Evolutionary conservation across 2,329 filamentous ascomycete genomes (phyloP).

Genomic region (Monosporascus sp.): DNA sequence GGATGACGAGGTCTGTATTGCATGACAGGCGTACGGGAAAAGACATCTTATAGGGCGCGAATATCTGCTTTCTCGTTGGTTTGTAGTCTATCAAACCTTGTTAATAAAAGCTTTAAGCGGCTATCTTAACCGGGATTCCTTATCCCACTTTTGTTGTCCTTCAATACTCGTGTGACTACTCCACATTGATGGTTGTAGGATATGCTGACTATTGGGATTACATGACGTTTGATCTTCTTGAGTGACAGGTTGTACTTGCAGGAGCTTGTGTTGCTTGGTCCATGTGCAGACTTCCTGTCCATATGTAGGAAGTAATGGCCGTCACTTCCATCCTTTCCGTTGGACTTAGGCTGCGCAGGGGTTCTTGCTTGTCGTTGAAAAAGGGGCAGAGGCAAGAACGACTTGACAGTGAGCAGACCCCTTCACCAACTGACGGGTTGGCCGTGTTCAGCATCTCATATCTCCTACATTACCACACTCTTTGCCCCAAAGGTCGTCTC

Average conservation of each 20-base stretch:
- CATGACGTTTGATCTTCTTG: too few species aligned
- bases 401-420: slow-evolving; percentile 11
- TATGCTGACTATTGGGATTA: too few species aligned
- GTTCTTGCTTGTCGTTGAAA: too few species aligned
- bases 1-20: slow-evolving; percentile 49
- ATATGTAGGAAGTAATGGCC: too few species aligned
- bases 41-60: slow-evolving; percentile 23
- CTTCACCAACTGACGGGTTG: background rate
- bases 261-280: too few species aligned
- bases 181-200: background rate
- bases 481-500: background rate
- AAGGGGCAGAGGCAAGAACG: background rate
- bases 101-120: background rate
- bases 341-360: too few species aligned
- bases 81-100: slow-evolving; percentile 11
- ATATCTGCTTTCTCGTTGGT: slow-evolving; percentile 13
- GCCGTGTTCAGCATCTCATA: background rate
- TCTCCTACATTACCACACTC: background rate
- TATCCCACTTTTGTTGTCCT: background rate
- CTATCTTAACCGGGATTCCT: background rate
- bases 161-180: background rate
- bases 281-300: too few species aligned
- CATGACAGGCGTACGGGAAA: slow-evolving; percentile 43
- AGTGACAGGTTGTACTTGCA: too few species aligned
- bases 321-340: too few species aligned